Evolutionary conservation across 208 protist species (phyloP).

Genomic region (Crithidia fasciculata): DNA sequence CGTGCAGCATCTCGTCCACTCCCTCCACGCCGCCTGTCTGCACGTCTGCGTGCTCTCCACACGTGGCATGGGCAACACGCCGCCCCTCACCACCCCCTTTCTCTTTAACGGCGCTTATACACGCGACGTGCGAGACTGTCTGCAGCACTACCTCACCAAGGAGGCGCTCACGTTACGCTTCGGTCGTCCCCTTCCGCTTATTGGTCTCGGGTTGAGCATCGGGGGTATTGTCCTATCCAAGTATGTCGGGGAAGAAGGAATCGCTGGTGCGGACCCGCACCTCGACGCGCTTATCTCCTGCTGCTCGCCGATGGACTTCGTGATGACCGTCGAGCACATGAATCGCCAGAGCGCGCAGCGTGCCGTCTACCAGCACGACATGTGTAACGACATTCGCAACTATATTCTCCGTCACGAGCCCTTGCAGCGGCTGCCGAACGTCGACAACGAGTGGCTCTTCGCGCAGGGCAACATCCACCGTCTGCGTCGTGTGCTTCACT

Average conservation of each 20-base stretch:
- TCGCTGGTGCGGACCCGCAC: slow-evolving; percentile 29
- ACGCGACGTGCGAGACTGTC: slow-evolving; percentile 48
- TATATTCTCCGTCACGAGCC: slow-evolving; percentile 53
- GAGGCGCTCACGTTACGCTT: slow-evolving; percentile 32
- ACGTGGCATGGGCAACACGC: slow-evolving; percentile 51
- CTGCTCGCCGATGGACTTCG: slow-evolving; percentile 58
- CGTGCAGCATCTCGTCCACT: slow-evolving; percentile 40
- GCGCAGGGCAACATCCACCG: slow-evolving; percentile 33
- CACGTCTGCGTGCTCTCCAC: slow-evolving; percentile 61
- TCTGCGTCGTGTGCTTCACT: slow-evolving; percentile 46
- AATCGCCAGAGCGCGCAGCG: slow-evolving; percentile 44
- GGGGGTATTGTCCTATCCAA: slow-evolving; percentile 61
- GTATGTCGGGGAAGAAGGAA: slow-evolving; percentile 71
- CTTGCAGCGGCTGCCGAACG: slow-evolving; percentile 46
- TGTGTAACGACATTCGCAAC: slow-evolving; percentile 46
- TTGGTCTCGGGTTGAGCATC: slow-evolving; percentile 58
- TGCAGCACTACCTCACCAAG: slow-evolving; percentile 39
- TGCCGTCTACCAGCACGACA: slow-evolving; percentile 45
- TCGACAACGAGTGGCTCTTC: slow-evolving; percentile 50
- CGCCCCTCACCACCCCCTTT: slow-evolving; percentile 42
- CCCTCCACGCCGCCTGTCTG: slow-evolving; percentile 36
- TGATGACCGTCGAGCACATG: slow-evolving; percentile 54
- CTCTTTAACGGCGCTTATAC: slow-evolving; percentile 65
- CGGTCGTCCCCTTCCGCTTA: slow-evolving; percentile 32
- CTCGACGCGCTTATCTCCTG: slow-evolving; percentile 50